Evolutionary conservation across 495 filamentous ascomycete species (phyloP).

Genomic region (Lineolata rhizophorae): DNA sequence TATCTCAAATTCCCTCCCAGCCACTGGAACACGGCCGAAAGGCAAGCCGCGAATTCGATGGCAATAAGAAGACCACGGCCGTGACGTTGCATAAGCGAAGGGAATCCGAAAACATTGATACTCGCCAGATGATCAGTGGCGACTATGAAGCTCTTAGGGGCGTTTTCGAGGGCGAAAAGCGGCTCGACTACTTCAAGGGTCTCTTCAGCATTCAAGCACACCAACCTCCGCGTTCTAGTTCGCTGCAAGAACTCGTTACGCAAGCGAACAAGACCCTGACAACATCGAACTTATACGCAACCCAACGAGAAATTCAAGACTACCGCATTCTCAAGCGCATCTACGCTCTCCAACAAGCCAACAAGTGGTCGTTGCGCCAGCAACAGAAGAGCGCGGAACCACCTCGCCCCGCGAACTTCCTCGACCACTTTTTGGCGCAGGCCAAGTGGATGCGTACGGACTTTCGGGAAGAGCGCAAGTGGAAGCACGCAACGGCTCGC

Average conservation of each 20-base stretch:
- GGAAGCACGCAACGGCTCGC: constrained; percentile 65
- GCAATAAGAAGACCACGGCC: constrained; percentile 13
- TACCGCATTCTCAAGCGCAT: constrained; percentile 63
- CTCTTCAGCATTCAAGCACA: constrained; percentile 52
- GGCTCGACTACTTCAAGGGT: constrained; percentile 74
- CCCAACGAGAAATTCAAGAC: constrained; percentile 63
- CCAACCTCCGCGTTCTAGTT: constrained; percentile 31
- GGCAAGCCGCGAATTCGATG: background rate
- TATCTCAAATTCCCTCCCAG: background rate
- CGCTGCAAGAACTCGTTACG: constrained; percentile 43
- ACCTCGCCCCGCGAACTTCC: constrained; percentile 45
- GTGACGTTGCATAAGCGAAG: constrained; percentile 20
- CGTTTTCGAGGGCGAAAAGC: constrained; percentile 27
- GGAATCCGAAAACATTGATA: constrained; percentile 30
- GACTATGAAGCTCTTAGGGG: constrained; percentile 26
- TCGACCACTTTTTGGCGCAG: constrained; percentile 70
- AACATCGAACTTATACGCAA: constrained; percentile 52
- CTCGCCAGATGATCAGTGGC: constrained; percentile 9
- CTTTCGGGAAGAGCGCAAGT: constrained; percentile 82
- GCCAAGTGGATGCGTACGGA: constrained; percentile 96
- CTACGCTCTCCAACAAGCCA: constrained; percentile 68
- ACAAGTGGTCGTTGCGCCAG: constrained; percentile 80
- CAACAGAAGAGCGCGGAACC: constrained; percentile 62
- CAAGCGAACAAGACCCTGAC: constrained; percentile 65
- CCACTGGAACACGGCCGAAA: background rate